Conservation (phyloP, 306 rosid genomes). For the Fragaria iinumae region DNA sequence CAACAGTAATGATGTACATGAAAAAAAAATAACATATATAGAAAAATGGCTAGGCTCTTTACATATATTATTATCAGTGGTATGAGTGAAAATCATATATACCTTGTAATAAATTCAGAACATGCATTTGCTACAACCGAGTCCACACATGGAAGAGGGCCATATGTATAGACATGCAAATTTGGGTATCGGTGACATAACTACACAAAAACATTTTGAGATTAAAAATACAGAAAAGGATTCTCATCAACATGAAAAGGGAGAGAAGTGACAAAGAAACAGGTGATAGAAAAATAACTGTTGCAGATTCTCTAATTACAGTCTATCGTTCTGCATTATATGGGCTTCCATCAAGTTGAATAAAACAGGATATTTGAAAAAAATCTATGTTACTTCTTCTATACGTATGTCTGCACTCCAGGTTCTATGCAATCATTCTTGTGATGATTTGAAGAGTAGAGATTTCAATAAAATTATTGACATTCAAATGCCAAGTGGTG, state of each 20-base stretch:
- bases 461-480: neutral
- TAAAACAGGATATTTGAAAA: neutral
- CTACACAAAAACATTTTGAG: slow-evolving; percentile 44
- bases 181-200: slow-evolving; percentile 61
- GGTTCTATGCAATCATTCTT: neutral
- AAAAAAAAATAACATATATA: slow-evolving; percentile 12
- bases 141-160: slow-evolving; percentile 94
- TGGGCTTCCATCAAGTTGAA: slow-evolving; percentile 8
- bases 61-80: neutral
- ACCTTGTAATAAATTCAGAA: slow-evolving; percentile 85
- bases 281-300: neutral
- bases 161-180: slow-evolving; percentile 83
- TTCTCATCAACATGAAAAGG: neutral
- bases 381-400: neutral
- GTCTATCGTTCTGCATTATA: neutral
- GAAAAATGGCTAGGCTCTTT: neutral
- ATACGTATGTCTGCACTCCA: neutral
- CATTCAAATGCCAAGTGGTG: neutral
- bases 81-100: slow-evolving; percentile 16
- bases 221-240: slow-evolving; percentile 12
- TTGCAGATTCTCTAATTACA: neutral
- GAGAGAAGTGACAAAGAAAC: slow-evolving; percentile 1
- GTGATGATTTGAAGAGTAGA: neutral
- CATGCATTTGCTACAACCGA: slow-evolving; percentile 75
- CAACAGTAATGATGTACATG: slow-evolving; percentile 14